phyloP scores from a whole-genome alignment of 2,329 filamentous ascomycete genomes.

The Neonectria neomacrospora region DNA sequence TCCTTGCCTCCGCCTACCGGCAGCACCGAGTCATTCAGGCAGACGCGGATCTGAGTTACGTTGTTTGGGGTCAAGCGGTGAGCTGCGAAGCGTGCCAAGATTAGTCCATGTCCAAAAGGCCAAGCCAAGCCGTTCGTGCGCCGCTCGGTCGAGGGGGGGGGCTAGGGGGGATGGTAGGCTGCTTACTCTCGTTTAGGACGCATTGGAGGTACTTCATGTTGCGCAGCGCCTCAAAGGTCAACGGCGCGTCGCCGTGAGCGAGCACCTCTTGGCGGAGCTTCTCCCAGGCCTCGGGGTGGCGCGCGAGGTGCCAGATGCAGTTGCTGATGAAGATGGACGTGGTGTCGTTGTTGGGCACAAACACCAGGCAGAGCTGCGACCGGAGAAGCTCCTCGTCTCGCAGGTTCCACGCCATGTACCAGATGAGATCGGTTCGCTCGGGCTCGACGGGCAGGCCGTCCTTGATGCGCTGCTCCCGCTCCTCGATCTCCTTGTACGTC shows the following conservation, averaged over 20 bases:
- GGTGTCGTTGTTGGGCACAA: slow-evolving; percentile 34
- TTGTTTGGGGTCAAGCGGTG: slow-evolving; percentile 33
- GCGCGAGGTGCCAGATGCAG: slow-evolving; percentile 28
- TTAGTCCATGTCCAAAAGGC: neutral
- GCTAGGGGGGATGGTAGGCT: neutral
- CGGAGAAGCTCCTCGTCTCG: slow-evolving; percentile 21
- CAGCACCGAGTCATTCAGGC: slow-evolving; percentile 56
- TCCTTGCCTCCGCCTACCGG: slow-evolving; percentile 62
- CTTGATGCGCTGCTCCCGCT: slow-evolving; percentile 28
- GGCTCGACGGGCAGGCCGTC: slow-evolving; percentile 26
- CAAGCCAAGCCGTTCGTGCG: too few species aligned
- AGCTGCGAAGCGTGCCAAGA: slow-evolving; percentile 4
- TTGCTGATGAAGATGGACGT: slow-evolving; percentile 32
- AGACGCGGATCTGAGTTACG: slow-evolving; percentile 28
- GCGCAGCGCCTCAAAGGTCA: slow-evolving; percentile 33
- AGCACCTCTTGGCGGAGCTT: slow-evolving; percentile 29
- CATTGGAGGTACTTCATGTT: slow-evolving; percentile 33
- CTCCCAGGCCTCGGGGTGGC: slow-evolving; percentile 29
- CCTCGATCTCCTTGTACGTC: slow-evolving; percentile 30
- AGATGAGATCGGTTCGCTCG: slow-evolving; percentile 29
- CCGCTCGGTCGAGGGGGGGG: neutral
- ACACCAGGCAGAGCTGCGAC: slow-evolving; percentile 31
- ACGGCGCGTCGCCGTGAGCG: slow-evolving; percentile 21
- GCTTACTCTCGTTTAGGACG: slow-evolving; percentile 31
- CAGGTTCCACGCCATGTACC: slow-evolving; percentile 32